Evolutionary conservation across 2,329 filamentous ascomycete species (phyloP).

Genomic region (Botrytis galanthina): DNA sequence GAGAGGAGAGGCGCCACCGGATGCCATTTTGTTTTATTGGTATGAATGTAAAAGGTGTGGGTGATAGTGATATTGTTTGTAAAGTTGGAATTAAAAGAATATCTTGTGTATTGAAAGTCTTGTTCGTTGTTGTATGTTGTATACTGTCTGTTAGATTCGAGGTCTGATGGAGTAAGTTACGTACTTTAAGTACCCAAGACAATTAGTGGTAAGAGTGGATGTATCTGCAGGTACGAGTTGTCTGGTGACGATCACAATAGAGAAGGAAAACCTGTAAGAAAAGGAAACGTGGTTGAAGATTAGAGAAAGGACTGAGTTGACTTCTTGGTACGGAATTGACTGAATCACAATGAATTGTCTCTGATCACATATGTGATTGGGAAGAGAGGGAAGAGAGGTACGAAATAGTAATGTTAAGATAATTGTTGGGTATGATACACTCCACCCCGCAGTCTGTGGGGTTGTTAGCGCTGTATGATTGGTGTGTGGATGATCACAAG

Average conservation of each 20-base stretch:
- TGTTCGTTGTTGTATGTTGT: neutral
- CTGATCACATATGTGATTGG: neutral
- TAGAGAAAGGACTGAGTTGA: neutral
- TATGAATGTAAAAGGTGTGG: neutral
- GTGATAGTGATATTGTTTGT: neutral
- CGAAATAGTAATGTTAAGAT: neutral
- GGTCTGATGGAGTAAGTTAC: neutral
- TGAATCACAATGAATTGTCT: neutral
- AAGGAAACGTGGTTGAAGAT: slow-evolving; percentile 1
- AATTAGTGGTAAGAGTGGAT: slow-evolving; percentile 8
- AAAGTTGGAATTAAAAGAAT: neutral
- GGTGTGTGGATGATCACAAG: slow-evolving; percentile 1
- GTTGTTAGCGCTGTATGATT: neutral
- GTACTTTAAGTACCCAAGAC: neutral
- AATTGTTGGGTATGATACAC: neutral
- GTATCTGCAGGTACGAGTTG: slow-evolving; percentile 10
- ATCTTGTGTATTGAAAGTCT: neutral
- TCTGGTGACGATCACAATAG: neutral
- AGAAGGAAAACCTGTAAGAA: neutral
- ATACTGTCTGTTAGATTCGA: neutral
- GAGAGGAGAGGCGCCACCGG: slow-evolving; percentile 42
- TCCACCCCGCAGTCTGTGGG: slow-evolving; percentile 10
- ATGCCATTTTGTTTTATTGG: slow-evolving; percentile 40
- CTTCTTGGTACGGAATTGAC: neutral
- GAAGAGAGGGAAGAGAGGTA: neutral